Conservation (phyloP, 2,329 filamentous ascomycete species). For the Neonectria faginata region DNA sequence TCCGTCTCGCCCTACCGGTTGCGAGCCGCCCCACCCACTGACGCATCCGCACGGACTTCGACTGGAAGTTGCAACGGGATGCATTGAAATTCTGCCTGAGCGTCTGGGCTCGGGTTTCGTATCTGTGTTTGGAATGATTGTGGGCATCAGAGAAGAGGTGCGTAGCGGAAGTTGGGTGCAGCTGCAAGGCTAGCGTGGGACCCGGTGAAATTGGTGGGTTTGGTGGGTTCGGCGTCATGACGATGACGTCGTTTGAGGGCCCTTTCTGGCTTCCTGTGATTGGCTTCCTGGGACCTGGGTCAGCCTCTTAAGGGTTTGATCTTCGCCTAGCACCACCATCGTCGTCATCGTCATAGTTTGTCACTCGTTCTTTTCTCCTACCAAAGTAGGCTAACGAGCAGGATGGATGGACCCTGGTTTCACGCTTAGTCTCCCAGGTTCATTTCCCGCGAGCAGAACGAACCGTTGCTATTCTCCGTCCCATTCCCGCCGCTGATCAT, state of each 20-base stretch:
- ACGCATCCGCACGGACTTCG: background rate
- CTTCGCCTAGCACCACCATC: background rate
- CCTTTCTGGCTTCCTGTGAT: constrained; percentile 23
- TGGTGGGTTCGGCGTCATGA: background rate
- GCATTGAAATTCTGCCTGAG: background rate
- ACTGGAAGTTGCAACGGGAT: background rate
- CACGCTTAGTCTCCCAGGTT: background rate
- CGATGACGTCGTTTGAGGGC: background rate
- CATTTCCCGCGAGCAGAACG: background rate
- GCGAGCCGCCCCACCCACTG: background rate
- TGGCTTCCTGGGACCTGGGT: background rate
- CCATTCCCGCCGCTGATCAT: constrained; percentile 9
- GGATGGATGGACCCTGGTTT: constrained; percentile 9
- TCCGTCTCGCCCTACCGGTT: constrained; percentile 4
- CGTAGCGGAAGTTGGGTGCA: background rate
- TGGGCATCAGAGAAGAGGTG: background rate
- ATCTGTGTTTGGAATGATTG: constrained; percentile 11
- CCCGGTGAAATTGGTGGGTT: background rate
- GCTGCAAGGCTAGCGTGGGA: background rate
- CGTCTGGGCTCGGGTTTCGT: constrained; percentile 7
- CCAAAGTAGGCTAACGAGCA: background rate
- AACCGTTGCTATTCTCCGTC: background rate
- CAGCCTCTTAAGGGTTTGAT: background rate
- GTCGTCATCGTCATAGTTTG: background rate
- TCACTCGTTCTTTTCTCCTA: background rate